Conservation (phyloP, 169 alveolate species). For the Blepharisma undulans region DNA sequence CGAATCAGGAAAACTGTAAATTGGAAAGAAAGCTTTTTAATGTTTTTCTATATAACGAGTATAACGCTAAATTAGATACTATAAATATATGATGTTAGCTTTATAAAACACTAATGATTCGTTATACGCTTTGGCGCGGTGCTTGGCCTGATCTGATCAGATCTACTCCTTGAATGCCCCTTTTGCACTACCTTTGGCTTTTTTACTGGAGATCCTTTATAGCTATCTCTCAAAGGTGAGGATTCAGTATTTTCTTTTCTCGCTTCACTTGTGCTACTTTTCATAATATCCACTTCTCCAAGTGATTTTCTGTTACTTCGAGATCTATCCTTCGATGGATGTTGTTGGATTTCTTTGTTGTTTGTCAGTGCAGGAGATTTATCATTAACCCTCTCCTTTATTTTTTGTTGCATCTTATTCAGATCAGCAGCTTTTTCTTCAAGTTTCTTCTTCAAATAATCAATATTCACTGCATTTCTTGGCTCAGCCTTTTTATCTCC, state of each 20-base stretch:
- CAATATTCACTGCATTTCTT: not conserved
- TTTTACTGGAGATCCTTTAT: no score
- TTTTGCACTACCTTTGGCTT: not conserved
- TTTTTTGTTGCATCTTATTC: conserved; percentile 1
- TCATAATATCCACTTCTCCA: not conserved
- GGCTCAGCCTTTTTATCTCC: not conserved
- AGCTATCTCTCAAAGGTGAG: not conserved
- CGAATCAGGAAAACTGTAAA: not conserved
- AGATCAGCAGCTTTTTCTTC: conserved; percentile 26
- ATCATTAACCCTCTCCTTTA: not conserved
- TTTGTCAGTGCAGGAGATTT: not conserved
- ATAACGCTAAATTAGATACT: no score
- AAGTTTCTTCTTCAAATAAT: not conserved
- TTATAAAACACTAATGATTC: not conserved
- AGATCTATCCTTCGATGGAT: not conserved
- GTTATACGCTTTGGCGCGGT: not conserved
- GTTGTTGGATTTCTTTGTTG: not conserved
- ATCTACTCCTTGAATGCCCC: not conserved
- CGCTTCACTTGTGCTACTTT: not conserved
- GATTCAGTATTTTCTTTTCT: not conserved
- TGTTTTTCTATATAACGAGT: no score
- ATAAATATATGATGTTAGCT: no score
- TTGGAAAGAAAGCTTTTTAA: no score
- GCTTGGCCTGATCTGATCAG: not conserved
- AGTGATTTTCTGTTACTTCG: not conserved